These are phyloP conservation scores for Erythrophleum ivorense DNA, from an alignment of 331 rosid species.

Conservation along the genomic window DNA sequence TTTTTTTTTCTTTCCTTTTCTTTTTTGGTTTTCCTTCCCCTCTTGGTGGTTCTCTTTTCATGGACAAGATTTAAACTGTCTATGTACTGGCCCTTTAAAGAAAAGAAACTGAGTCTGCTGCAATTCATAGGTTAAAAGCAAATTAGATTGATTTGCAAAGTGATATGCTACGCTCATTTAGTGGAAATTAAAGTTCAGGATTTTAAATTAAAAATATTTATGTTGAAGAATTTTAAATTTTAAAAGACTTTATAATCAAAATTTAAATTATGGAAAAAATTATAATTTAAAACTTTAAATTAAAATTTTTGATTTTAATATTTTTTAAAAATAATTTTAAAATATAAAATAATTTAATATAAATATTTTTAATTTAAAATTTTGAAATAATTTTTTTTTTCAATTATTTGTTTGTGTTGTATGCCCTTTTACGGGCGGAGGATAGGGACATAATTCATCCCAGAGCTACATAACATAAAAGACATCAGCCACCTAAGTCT, in stretches of 20 bases:
- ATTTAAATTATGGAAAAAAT: too few relatives aligned
- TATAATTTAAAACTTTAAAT: too few relatives aligned
- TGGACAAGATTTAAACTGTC: constrained; percentile 29
- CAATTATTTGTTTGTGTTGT: not conserved
- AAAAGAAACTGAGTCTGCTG: constrained; percentile 31
- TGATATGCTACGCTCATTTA: not conserved
- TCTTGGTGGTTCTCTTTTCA: constrained; percentile 22
- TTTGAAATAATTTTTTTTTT: too few relatives aligned
- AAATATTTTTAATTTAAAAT: too few relatives aligned
- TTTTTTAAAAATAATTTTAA: too few relatives aligned
- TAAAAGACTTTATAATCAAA: too few relatives aligned
- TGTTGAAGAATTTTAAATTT: too few relatives aligned
- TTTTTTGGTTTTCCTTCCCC: constrained; percentile 2
- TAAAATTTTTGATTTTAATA: too few relatives aligned
- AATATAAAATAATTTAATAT: too few relatives aligned
- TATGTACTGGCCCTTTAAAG: constrained; percentile 24
- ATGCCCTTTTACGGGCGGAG: constrained; percentile 8
- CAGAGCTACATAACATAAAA: not conserved
- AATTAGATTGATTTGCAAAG: constrained; percentile 35
- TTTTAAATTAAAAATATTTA: too few relatives aligned
- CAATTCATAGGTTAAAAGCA: constrained; percentile 10
- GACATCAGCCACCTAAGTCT: constrained; percentile 31
- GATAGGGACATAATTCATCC: constrained; percentile 38
- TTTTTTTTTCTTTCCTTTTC: not conserved
- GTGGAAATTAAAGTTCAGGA: too few relatives aligned